Evolutionary conservation across 352 stramenopile species (phyloP).

Genomic region (Pythium phragmiticola): DNA sequence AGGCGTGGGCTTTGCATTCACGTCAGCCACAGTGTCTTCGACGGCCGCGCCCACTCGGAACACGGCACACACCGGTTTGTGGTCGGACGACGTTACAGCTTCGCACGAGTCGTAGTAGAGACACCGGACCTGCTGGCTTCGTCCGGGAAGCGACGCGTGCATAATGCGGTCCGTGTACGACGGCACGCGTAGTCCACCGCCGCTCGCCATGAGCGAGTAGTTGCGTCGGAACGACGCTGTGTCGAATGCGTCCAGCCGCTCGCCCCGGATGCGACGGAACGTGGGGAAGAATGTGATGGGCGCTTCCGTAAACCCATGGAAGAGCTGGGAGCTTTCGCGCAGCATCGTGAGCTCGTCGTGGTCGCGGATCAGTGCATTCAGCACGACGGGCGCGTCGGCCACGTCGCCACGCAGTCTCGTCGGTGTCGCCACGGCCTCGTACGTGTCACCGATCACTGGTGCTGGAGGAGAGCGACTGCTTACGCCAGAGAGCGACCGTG

Average conservation of each 20-base stretch:
- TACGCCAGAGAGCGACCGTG: constrained; percentile 5
- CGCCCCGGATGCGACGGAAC: constrained; percentile 68
- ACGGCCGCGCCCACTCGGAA: constrained; percentile 42
- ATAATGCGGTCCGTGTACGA: constrained; percentile 91
- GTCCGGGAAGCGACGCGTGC: constrained; percentile 68
- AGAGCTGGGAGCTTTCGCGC: constrained; percentile 66
- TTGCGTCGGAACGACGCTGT: constrained; percentile 41
- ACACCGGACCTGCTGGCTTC: constrained; percentile 52
- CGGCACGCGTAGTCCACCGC: constrained; percentile 71
- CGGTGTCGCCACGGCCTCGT: constrained; percentile 16
- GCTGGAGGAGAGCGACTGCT: neutral
- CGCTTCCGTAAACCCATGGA: constrained; percentile 75
- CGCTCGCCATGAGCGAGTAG: constrained; percentile 59
- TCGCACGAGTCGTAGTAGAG: constrained; percentile 82
- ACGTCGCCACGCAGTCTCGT: constrained; percentile 12
- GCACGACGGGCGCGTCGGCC: constrained; percentile 13
- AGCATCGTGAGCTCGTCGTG: constrained; percentile 75
- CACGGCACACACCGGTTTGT: constrained; percentile 75
- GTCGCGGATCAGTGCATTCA: constrained; percentile 47
- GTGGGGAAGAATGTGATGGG: constrained; percentile 75
- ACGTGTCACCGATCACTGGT: constrained; percentile 7
- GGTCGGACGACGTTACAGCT: constrained; percentile 68
- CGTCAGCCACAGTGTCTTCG: constrained; percentile 10
- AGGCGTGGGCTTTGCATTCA: neutral
- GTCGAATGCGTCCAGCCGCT: constrained; percentile 38